Base-by-base conservation (phyloP, 2,329 filamentous ascomycete species). In the Chrysoporthe cubensis region DNA sequence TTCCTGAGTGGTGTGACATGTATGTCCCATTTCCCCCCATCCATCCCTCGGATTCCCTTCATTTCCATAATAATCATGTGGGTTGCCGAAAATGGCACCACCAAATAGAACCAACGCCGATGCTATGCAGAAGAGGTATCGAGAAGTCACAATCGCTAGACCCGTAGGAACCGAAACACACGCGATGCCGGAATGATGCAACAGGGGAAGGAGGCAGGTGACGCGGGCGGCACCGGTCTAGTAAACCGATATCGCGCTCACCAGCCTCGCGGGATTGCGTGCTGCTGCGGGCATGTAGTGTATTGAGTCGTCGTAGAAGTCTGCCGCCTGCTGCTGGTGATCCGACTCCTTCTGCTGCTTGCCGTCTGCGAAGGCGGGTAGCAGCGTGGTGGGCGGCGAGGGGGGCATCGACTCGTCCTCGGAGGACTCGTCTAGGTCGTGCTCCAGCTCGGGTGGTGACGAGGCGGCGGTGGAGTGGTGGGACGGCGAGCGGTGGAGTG, bases 341-440 rank as follows among this genome's bases (percentile, higher is more conserved):
- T 75, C 76, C 9, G 56, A 59, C 1, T 21, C 21, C 32, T 65
- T 58, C 21, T 50, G 54, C 63, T 58, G 26, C 54, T 64, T 42
- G 11, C n/a, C 18, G 18, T 14, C 42, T 34, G 34, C 34, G 75
- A 93, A 91, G 52, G 84, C 80, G 69, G 87, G 82, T 64, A 93
- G 80, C 46, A 84, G 77, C 40, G 85, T 77, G 32, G 83, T 81
- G 56, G 87, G 86, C 48, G 90, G 90, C 69, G 90, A 92, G 26
- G 90, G 90, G 8, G 91, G 91, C 87, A 92, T 88, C 60, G 84
- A 81, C 72, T 92, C 89, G 79, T 94, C 91, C 73, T 93, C 91
- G 67, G 88, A 90, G 1, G 87, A 89, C 65, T 69, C 68, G 71
- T 90, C 90, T 70, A 86, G 87, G 76, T 93, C 91, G 71, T 88